These are phyloP conservation scores for Suillus paluster DNA, from an alignment of 768 basidiomycete species.

Conservation along the genomic window DNA sequence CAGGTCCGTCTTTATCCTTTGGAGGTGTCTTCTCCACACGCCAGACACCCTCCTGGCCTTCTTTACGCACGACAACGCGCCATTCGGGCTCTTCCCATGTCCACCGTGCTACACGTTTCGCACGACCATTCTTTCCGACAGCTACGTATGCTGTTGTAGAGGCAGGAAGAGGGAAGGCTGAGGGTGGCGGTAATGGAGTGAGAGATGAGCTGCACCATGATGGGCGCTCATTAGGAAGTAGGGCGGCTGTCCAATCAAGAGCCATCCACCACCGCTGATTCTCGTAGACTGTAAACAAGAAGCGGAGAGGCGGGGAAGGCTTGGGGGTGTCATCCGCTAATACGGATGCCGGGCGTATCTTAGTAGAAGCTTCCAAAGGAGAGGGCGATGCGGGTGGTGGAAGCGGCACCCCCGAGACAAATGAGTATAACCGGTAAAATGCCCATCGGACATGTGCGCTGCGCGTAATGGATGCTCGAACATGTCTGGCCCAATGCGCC, in stretches of 20 bases:
- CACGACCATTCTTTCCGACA: constrained; percentile 48
- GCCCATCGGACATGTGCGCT: constrained; percentile 73
- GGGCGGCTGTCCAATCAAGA: constrained; percentile 92
- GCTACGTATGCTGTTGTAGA: constrained; percentile 61
- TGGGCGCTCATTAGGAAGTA: constrained; percentile 87
- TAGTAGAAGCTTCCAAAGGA: constrained; percentile 30
- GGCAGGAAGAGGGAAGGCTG: constrained; percentile 68
- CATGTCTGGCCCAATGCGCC: constrained; percentile 66
- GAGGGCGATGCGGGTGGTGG: constrained; percentile 39
- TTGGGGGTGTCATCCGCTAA: constrained; percentile 22
- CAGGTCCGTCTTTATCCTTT: constrained; percentile 42
- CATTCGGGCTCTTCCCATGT: constrained; percentile 92
- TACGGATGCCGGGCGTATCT: constrained; percentile 25
- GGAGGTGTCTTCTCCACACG: constrained; percentile 70
- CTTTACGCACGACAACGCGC: constrained; percentile 68
- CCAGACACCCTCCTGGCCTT: constrained; percentile 52
- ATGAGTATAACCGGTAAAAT: constrained; percentile 53
- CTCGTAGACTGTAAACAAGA: constrained; percentile 90
- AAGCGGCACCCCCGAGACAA: constrained; percentile 59
- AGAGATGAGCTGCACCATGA: constrained; percentile 75
- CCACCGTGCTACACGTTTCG: constrained; percentile 83
- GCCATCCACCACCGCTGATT: constrained; percentile 99
- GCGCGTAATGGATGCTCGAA: constrained; percentile 59
- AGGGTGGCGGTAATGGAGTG: constrained; percentile 69
- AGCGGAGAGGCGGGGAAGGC: constrained; percentile 52